Evolutionary conservation across 257 asterid genomes (phyloP), one percentile per base, ranked within the genome.

Genomic region (Echium plantagineum): DNA sequence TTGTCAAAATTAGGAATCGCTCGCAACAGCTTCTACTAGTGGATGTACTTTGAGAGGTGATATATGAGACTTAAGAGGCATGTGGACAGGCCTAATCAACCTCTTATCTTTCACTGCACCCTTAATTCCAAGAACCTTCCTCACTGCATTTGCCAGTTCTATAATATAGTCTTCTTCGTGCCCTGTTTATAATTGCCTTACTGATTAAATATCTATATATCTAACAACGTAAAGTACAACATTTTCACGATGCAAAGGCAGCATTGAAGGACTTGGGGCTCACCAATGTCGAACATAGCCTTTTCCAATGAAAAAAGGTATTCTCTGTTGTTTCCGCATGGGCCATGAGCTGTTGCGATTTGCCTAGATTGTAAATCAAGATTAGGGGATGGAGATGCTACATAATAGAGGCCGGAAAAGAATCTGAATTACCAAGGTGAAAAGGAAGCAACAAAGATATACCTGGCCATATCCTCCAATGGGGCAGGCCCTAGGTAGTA

Each of bases 401-500:
- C 9, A 52, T 5, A 3, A 7, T 4, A 20, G 28, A 47, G 20
- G 52, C 21, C 54, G 4, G 53, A n/a, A 16, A 15, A 12, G 7
- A 10, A 42, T 7, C 3, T 9, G 5, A 7, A 8, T 16, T 4
- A 22, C 9, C 2, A 10, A 67, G 6, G 42, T 12, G 21, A 13
- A 6, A 8, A 35, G 9, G 10, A 35, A 35, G 9, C 46, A 35
- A 35, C 7, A 42, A 42, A 9, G 5, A 7, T 55, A 32, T 52
- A 74, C 75, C 62, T 74, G 21, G 89, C 93, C 93, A 85, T 83
- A 63, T 77, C 94, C 63, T 91, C 94, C 81, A 91, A 58, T 0
- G 94, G 96, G 17, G 96, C 96, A 30, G 96, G 96, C 42, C 98
- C 98, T 8, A 91, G 63, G 62, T 91, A 88, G 76, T 91, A 88